Conservation (phyloP, 768 basidiomycete genomes). For the Pulveroboletus frians region DNA sequence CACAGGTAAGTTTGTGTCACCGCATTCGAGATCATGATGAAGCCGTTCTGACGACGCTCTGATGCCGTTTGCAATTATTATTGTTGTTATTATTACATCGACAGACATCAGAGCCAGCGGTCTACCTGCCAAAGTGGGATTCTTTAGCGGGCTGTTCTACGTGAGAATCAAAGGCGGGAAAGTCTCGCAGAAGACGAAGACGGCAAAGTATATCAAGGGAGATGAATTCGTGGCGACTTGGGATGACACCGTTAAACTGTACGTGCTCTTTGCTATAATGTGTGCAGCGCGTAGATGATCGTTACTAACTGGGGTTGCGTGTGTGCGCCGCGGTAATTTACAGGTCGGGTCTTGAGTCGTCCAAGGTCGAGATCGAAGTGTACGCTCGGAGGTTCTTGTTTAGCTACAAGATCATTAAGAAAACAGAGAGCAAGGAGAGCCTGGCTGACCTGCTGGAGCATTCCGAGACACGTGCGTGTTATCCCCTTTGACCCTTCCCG, state of each 20-base stretch:
- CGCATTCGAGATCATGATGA: no score
- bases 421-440: slow-evolving; percentile 31
- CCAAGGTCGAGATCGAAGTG: slow-evolving; percentile 32
- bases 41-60: no score
- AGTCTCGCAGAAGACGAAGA: slow-evolving; percentile 27
- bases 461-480: slow-evolving; percentile 23
- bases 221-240: slow-evolving; percentile 30
- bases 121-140: slow-evolving; percentile 28
- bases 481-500: background rate
- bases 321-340: background rate
- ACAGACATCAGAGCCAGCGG: slow-evolving; percentile 33
- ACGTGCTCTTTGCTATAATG: slow-evolving; percentile 2
- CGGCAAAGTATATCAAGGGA: slow-evolving; percentile 18
- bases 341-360: slow-evolving; percentile 30
- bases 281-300: background rate
- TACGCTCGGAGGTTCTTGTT: slow-evolving; percentile 31
- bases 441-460: slow-evolving; percentile 31
- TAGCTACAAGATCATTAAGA: slow-evolving; percentile 31
- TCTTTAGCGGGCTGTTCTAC: slow-evolving; percentile 28
- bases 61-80: background rate
- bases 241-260: slow-evolving; percentile 26
- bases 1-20: slow-evolving; percentile 11
- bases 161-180: slow-evolving; percentile 25
- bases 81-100: background rate
- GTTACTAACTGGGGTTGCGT: background rate